Percentiles rank a stretch among this genome's conserved stretches.
phyloP scores from a whole-genome alignment of 176 grass and related monocot species.

The Oryza glumipatula region DNA sequence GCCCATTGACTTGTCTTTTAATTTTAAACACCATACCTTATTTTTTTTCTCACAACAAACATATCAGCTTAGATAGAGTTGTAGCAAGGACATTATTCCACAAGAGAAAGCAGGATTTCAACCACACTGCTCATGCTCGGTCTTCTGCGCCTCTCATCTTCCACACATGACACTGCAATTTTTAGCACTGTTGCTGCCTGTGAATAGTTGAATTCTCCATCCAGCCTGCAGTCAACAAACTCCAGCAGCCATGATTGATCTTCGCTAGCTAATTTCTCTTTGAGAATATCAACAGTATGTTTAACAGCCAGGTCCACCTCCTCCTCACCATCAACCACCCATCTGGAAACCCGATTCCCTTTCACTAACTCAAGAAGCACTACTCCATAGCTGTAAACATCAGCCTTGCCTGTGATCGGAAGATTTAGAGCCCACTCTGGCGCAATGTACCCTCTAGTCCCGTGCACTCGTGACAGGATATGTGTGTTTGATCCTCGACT shows the following conservation, averaged over 20 bases:
- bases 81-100: slow-evolving; percentile 5
- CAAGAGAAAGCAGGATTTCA: slow-evolving; percentile 32
- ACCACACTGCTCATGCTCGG: slow-evolving; percentile 27
- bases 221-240: slow-evolving; percentile 39
- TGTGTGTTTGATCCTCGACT: not conserved
- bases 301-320: slow-evolving; percentile 22
- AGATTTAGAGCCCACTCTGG: slow-evolving; percentile 65
- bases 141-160: slow-evolving; percentile 51
- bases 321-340: slow-evolving; percentile 18
- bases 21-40: too few relatives aligned
- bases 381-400: slow-evolving; percentile 62
- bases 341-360: slow-evolving; percentile 45
- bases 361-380: slow-evolving; percentile 62
- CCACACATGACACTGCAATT: slow-evolving; percentile 45
- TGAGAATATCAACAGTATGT: not conserved
- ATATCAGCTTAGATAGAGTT: not conserved
- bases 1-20: too few relatives aligned
- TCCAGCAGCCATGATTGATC: slow-evolving; percentile 48
- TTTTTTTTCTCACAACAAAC: not conserved
- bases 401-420: slow-evolving; percentile 50
- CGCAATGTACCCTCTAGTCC: slow-evolving; percentile 74
- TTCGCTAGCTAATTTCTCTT: slow-evolving; percentile 40
- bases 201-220: slow-evolving; percentile 41
- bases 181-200: slow-evolving; percentile 44
- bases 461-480: slow-evolving; percentile 38